Evolutionary conservation across 1,284 basidiomycete species (phyloP).

Genomic region (Ustilago xerochloae): DNA sequence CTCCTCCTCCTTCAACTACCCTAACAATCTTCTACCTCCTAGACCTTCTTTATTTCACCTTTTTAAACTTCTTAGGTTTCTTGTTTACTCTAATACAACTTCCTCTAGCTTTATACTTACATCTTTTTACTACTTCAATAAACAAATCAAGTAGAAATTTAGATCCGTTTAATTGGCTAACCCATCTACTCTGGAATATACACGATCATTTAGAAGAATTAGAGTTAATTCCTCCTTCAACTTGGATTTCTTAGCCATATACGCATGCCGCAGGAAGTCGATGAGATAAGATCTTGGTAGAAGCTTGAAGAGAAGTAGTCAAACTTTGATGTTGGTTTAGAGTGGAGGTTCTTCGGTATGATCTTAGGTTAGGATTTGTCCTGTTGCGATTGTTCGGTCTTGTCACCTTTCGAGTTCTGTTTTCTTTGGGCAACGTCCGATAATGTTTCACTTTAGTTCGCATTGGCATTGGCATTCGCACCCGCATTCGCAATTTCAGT

Average conservation of each 20-base stretch:
- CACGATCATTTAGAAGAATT: slow-evolving; percentile 36
- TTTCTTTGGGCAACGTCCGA: too few relatives aligned
- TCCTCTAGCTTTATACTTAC: slow-evolving; percentile 6
- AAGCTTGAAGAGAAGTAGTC: too few relatives aligned
- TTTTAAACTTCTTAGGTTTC: slow-evolving; percentile 14
- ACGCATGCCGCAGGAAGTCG: background rate
- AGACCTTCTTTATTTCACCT: background rate
- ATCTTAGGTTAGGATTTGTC: too few relatives aligned
- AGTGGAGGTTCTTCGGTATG: too few relatives aligned
- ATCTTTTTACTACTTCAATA: too few relatives aligned
- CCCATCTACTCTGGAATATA: slow-evolving; percentile 26
- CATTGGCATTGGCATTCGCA: too few relatives aligned
- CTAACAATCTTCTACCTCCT: background rate
- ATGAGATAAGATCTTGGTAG: too few relatives aligned
- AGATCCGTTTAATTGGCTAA: background rate
- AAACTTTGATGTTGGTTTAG: too few relatives aligned
- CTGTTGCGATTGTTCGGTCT: too few relatives aligned
- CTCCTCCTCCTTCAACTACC: background rate
- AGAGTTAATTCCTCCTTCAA: slow-evolving; percentile 18
- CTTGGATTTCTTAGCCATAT: background rate
- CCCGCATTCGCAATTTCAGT: too few relatives aligned
- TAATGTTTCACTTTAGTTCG: too few relatives aligned
- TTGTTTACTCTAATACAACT: slow-evolving; percentile 10
- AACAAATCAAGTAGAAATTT: background rate
- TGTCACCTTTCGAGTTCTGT: too few relatives aligned